These are phyloP conservation scores for Auricularia sp. DNA, from an alignment of 768 basidiomycete species.

Conservation along the genomic window DNA sequence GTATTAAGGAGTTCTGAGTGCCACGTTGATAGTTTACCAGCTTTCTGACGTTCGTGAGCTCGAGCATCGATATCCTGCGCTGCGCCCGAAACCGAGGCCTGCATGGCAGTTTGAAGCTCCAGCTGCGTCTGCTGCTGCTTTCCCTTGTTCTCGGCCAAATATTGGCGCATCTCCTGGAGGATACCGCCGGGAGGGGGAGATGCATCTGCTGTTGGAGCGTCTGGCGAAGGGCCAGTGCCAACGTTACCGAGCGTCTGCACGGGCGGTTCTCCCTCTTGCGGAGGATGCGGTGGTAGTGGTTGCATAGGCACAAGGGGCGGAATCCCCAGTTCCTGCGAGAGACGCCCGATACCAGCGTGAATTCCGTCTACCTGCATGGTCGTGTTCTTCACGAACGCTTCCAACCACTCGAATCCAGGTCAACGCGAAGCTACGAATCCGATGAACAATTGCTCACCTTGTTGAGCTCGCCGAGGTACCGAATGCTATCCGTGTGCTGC, in stretches of 20 bases:
- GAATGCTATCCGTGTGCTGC: slow-evolving; percentile 63
- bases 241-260: neutral
- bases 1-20: neutral
- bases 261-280: neutral
- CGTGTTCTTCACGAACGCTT: neutral
- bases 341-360: neutral
- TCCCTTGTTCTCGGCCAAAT: slow-evolving; percentile 2
- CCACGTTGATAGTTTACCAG: slow-evolving; percentile 21
- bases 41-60: slow-evolving; percentile 30
- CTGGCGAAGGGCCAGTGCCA: neutral
- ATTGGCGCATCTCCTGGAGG: slow-evolving; percentile 9
- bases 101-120: neutral
- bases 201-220: neutral
- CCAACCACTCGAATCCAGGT: neutral
- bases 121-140: neutral
- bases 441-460: slow-evolving; percentile 25
- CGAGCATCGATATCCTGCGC: slow-evolving; percentile 31
- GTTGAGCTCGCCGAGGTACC: slow-evolving; percentile 73
- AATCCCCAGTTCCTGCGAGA: neutral
- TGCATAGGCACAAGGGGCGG: neutral
- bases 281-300: neutral
- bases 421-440: neutral
- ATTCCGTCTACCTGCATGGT: neutral
- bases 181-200: slow-evolving; percentile 12
- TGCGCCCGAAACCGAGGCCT: slow-evolving; percentile 28